Conservation (phyloP, 371 early-diverging fungal species). For the Blakeslea trispora region DNA sequence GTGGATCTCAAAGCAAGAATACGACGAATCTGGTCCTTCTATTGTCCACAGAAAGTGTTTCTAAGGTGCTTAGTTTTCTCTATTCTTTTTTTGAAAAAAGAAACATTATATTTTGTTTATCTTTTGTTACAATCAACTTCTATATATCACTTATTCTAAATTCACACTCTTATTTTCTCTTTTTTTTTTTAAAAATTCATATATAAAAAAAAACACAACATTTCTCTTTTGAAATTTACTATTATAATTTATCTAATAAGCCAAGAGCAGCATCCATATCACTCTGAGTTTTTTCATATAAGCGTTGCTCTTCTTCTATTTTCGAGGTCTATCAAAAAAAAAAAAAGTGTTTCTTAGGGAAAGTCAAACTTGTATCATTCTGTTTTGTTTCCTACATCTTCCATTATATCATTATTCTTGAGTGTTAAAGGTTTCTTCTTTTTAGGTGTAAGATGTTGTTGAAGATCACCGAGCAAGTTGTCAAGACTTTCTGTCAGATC, state of each 20-base stretch:
- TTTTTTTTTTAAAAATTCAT: slow-evolving; percentile 4
- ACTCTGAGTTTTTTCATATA: slow-evolving; percentile 46
- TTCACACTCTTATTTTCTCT: neutral
- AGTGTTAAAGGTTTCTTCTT: slow-evolving; percentile 29
- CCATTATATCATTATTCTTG: slow-evolving; percentile 21
- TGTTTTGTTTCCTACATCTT: slow-evolving; percentile 20
- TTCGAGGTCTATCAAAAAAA: slow-evolving; percentile 16
- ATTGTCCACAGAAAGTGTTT: slow-evolving; percentile 99
- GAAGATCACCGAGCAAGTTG: slow-evolving; percentile 35
- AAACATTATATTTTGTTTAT: neutral
- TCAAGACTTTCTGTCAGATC: slow-evolving; percentile 41
- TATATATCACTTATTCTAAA: neutral
- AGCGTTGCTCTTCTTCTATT: slow-evolving; percentile 38
- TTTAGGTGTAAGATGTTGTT: slow-evolving; percentile 27
- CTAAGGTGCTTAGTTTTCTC: slow-evolving; percentile 56
- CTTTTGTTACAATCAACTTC: neutral
- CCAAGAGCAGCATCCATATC: slow-evolving; percentile 50
- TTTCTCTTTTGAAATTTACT: neutral
- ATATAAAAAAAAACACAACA: neutral
- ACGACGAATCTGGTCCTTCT: slow-evolving; percentile 97
- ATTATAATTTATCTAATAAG: slow-evolving; percentile 38
- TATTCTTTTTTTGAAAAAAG: slow-evolving; percentile 1
- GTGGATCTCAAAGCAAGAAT: slow-evolving; percentile 98
- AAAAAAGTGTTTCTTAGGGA: too few relatives aligned
- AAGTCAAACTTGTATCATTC: too few relatives aligned